Conservation (phyloP, 371 early-diverging fungal species). For the Mortierella sp. region DNA sequence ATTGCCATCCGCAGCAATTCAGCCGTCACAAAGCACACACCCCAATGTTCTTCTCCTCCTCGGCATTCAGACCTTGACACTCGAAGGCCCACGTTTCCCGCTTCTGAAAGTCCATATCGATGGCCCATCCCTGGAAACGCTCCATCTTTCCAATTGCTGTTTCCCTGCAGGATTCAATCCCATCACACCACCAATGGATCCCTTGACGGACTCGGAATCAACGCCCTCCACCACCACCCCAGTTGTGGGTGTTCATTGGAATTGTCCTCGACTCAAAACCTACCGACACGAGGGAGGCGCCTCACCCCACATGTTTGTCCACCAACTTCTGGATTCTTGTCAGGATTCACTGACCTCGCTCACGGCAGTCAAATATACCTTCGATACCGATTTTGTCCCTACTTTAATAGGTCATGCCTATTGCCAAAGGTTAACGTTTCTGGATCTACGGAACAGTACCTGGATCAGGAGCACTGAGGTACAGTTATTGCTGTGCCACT, state of each 20-base stretch:
- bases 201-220: background rate
- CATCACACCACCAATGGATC: background rate
- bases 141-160: conserved; percentile 11
- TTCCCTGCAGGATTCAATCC: conserved; percentile 5
- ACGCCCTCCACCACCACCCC: background rate
- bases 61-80: conserved; percentile 2
- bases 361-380: conserved; percentile 1
- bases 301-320: background rate
- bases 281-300: conserved; percentile 6
- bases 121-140: conserved; percentile 9
- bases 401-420: conserved; percentile 2
- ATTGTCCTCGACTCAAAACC: conserved; percentile 17
- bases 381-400: conserved; percentile 8
- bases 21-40: background rate
- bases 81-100: conserved; percentile 16
- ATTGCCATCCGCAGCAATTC: background rate
- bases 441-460: conserved; percentile 15
- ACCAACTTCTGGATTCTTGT: conserved; percentile 18
- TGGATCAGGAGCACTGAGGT: conserved; percentile 21
- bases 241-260: conserved; percentile 21
- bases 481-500: conserved; percentile 21
- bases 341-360: background rate
- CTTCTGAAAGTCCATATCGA: background rate
- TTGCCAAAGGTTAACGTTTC: conserved; percentile 4
- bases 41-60: conserved; percentile 1